Evolutionary conservation across 768 basidiomycete genomes (phyloP), one percentile per base, ranked within the genome.

Genomic region (Kockovaella imperatae): DNA sequence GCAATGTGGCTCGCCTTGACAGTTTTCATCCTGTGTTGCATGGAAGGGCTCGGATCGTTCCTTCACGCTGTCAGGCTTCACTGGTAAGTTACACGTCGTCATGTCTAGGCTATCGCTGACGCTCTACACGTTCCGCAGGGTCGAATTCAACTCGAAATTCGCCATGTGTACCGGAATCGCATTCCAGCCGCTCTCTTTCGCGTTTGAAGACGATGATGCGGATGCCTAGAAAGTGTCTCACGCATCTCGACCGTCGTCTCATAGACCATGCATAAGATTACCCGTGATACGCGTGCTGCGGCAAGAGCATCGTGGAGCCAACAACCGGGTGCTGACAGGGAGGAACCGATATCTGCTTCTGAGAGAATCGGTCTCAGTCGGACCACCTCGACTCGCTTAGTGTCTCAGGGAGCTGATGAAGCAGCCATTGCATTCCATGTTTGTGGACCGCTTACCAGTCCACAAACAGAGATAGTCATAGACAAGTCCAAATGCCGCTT

Each of bases 1-100:
- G 87, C 82, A 5, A 70, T 88, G 62, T 99, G 95, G 95, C 83
- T 97, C 70, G 56, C 42, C 10, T 50, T 80, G 59, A 97, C 91
- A 0, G 74, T 96, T 25, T 73, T 60, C 52, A 79, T 93, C 57
- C 76, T 99, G 56, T 90, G 87, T 76, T 67, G 93, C 57, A 99
- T 99, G 86, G 95, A 99, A 86, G 90, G 93, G 58, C 77, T 96
- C 28, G 88, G 86, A 62, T 93, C 93, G 30, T 96, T 97, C 76
- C 73, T 96, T 71, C 93, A 97, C 71, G 93, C 93, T 5, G 79
- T 97, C 54, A 83, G 93, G 64, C 77, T 96, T 59, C 93, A 96
- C 73, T 97, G 93, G 89, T 63, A 32, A 20, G 65, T 61, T 21
- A 21, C 39, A 8, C 32, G 20, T 25, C 28, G 18, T 21, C 53